Evolutionary conservation across 805 yeast species (phyloP), one percentile per base, ranked within the genome.

Genomic region (Candida wancherniae): DNA sequence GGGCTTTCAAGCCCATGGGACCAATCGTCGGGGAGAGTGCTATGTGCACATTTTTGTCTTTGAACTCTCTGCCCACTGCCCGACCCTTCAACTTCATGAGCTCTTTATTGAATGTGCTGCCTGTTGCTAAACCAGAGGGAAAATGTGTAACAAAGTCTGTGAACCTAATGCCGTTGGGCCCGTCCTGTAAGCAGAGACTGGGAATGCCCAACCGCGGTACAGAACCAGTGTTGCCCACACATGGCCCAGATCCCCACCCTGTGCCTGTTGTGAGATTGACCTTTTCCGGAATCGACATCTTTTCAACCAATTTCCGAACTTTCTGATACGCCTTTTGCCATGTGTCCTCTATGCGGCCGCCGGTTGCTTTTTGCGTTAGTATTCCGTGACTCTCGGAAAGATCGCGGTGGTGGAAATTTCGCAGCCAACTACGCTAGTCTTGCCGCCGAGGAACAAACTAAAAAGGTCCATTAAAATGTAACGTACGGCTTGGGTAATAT

Each of bases 191-290:
- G 42, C 83, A 77, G 9, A 77, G 50, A 7, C 71, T 62, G 3
- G 75, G 73, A 31, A 75, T 70, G 6, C 71, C 73, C 16, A 75
- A 54, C 18, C 80, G 52, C 14, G 76, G 77, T 26, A 75, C 68
- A 5, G 71, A 58, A 0, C 81, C 81, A 0, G 80, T 73, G 45
- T 75, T 77, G 1, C 81, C 82, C 19, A 73, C 63, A 48, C 80
- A 73, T 2, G 77, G 77, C 5, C 80, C 80, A 17, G 74, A 63
- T 2, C 76, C 76, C 74, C 78, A 75, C 12, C 79, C 79, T 9
- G 75, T 73, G 11, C 82, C 83, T 3, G 80, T 71, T 5, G 82
- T 77, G 29, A 77, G 52, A 47, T 77, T 77, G 16, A 74, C 80
- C 42, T 75, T 77, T 47, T 77, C 84, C 11, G 66, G 55, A 22